Conservation (phyloP, 208 protist genomes). For the Trypanosoma lewisi region DNA sequence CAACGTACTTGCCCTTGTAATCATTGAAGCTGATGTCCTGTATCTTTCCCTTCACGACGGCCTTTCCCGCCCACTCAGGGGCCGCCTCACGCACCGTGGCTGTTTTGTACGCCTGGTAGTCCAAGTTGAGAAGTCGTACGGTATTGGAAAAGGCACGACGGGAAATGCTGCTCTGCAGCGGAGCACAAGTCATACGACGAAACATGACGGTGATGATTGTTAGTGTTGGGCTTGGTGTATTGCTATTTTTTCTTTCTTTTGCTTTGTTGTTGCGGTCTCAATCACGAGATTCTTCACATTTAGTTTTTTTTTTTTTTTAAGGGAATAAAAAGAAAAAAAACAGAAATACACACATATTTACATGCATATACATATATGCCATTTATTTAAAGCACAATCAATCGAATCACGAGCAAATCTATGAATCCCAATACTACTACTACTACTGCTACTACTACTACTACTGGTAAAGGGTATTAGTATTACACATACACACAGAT, state of each 20-base stretch:
- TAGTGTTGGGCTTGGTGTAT: conserved; percentile 10
- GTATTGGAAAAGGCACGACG: conserved; percentile 50
- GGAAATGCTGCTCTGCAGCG: conserved; percentile 22
- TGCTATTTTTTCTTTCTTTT: conserved; percentile 20
- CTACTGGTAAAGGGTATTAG: too few species aligned
- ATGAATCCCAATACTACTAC: too few species aligned
- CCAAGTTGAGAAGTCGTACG: conserved; percentile 57
- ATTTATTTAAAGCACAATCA: too few species aligned
- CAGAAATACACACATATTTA: too few species aligned
- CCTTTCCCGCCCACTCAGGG: conserved; percentile 89
- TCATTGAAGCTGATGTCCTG: conserved; percentile 89
- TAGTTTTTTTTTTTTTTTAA: conserved; percentile 12
- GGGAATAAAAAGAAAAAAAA: too few species aligned
- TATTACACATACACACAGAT: too few species aligned
- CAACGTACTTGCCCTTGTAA: conserved; percentile 93
- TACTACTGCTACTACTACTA: too few species aligned
- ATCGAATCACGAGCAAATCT: too few species aligned
- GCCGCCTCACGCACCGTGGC: conserved; percentile 86
- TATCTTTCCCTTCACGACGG: conserved; percentile 94
- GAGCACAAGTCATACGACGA: conserved; percentile 43
- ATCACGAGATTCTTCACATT: background rate
- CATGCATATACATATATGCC: too few species aligned
- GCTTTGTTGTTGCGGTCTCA: background rate
- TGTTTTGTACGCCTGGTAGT: conserved; percentile 80
- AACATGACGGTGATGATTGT: conserved; percentile 36